Evolutionary conservation across 2,329 filamentous ascomycete species (phyloP).

Genomic region (Geosmithia putterillii): DNA sequence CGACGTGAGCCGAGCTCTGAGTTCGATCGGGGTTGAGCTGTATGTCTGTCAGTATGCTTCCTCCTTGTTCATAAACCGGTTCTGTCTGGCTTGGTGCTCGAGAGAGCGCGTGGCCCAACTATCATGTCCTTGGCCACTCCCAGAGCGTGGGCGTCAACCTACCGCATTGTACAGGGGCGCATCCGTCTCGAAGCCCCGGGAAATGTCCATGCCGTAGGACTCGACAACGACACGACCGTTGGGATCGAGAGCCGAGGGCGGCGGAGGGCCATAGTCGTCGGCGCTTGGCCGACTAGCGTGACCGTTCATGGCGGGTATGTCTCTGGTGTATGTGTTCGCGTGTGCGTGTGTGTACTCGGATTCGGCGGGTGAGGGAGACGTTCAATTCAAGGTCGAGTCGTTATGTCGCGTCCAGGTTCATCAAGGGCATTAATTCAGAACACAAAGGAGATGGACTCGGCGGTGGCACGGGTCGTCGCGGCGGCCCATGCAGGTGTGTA

Average conservation of each 20-base stretch:
- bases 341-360: not conserved
- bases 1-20: slow-evolving; percentile 44
- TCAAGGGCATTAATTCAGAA: too few relatives aligned
- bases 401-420: too few relatives aligned
- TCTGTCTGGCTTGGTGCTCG: not conserved
- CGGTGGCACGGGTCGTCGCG: too few relatives aligned
- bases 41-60: not conserved
- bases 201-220: slow-evolving; percentile 43
- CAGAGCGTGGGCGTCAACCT: slow-evolving; percentile 13
- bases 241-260: slow-evolving; percentile 17
- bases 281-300: slow-evolving; percentile 19
- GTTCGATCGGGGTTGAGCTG: slow-evolving; percentile 39
- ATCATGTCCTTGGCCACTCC: not conserved
- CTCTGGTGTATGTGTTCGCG: slow-evolving; percentile 3
- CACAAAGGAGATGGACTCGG: too few relatives aligned
- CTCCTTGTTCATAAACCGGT: not conserved
- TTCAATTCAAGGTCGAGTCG: too few relatives aligned
- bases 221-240: slow-evolving; percentile 40
- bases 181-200: slow-evolving; percentile 40
- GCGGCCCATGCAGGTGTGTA: too few relatives aligned
- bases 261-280: slow-evolving; percentile 22
- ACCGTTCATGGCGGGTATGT: slow-evolving; percentile 29
- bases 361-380: too few relatives aligned
- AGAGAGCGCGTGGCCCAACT: not conserved
- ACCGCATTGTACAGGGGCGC: slow-evolving; percentile 46